Evolutionary conservation across 345 rosid species (phyloP).

Genomic region (Populus alba): DNA sequence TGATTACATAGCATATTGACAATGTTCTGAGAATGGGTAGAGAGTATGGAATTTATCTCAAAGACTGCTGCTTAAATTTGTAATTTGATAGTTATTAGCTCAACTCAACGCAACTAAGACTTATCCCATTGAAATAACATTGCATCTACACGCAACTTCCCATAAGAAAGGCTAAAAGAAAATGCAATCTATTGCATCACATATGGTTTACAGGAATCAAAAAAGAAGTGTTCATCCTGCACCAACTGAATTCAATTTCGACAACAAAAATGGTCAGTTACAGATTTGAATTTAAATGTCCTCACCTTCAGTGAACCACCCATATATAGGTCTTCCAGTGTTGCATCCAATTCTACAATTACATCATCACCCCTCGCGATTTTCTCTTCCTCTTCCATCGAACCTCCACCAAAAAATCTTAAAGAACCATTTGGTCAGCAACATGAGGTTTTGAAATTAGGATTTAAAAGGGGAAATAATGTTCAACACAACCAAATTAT

Average conservation of each 20-base stretch:
- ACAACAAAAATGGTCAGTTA: background rate
- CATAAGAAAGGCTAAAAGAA: background rate
- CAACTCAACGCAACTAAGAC: background rate
- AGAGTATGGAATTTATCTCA: background rate
- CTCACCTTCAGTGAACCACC: constrained; percentile 93
- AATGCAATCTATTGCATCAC: background rate
- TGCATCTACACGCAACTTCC: background rate
- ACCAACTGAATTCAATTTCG: background rate
- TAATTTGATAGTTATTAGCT: no score
- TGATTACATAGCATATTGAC: background rate
- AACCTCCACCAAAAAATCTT: constrained; percentile 88
- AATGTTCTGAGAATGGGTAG: background rate
- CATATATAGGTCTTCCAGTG: constrained; percentile 95
- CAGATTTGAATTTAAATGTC: background rate
- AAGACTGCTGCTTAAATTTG: background rate
- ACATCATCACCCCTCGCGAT: constrained; percentile 91
- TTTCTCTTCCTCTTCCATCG: constrained; percentile 85
- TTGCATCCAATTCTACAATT: constrained; percentile 86
- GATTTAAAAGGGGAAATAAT: background rate
- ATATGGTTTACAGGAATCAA: background rate
- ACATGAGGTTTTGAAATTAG: background rate
- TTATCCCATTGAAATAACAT: background rate
- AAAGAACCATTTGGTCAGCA: constrained; percentile 5
- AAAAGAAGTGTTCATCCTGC: background rate
- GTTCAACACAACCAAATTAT: background rate